A percentile compares a stretch with the other conserved stretches of the same genome.
phyloP scores from a whole-genome alignment of 2,329 filamentous ascomycete genomes.

The Drechslerella coelobrocha region DNA sequence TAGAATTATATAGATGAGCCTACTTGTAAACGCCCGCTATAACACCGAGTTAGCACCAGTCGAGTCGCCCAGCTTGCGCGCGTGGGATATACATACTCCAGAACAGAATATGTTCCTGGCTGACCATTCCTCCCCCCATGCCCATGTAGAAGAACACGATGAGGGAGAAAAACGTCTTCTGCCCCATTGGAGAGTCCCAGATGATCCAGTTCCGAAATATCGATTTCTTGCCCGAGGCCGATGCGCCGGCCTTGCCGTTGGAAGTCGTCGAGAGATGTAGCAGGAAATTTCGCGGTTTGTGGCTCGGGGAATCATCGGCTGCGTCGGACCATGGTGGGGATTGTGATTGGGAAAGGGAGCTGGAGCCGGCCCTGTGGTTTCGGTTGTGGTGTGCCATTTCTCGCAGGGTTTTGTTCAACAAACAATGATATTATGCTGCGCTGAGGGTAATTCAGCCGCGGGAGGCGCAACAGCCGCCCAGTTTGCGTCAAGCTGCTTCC shows the following conservation, averaged over 20 bases:
- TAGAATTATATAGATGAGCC: conserved; percentile 2
- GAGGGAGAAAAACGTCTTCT: conserved; percentile 52
- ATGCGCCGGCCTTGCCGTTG: conserved; percentile 17
- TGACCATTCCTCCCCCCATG: conserved; percentile 52
- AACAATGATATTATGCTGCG: neutral
- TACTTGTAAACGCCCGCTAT: conserved; percentile 55
- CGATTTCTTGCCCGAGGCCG: conserved; percentile 17
- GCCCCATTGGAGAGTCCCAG: conserved; percentile 47
- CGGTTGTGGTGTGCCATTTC: conserved; percentile 40
- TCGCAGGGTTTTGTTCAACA: conserved; percentile 1
- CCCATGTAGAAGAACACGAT: conserved; percentile 52
- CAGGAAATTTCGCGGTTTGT: conserved; percentile 27
- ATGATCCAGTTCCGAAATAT: conserved; percentile 50
- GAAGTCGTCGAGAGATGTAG: conserved; percentile 32
- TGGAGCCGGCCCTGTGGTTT: conserved; percentile 24
- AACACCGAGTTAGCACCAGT: conserved; percentile 13
- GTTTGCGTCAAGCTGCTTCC: no score
- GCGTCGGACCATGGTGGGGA: conserved; percentile 40
- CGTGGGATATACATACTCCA: conserved; percentile 52
- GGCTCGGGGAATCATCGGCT: conserved; percentile 7
- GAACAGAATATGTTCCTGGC: conserved; percentile 53
- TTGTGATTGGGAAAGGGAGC: conserved; percentile 35
- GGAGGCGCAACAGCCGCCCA: no score
- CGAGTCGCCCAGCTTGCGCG: neutral
- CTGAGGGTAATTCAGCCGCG: no score